Conservation (phyloP, 495 filamentous ascomycete genomes). For the Hypoxylon crocopeplum region DNA sequence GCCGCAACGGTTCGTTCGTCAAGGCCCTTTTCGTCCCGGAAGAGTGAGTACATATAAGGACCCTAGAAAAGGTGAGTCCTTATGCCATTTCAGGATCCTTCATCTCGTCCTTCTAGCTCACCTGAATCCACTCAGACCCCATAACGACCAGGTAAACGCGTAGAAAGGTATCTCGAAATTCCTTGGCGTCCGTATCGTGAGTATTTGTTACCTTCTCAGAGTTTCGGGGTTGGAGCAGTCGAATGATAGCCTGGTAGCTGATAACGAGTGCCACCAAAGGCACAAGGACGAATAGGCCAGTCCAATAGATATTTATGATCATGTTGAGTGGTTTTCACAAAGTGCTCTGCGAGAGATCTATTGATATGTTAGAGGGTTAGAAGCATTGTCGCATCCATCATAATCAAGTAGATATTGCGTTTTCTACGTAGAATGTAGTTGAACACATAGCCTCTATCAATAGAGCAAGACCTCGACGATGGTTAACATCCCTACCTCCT, state of each 20-base stretch:
- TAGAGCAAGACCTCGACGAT: too few relatives aligned
- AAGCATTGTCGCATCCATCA: too few relatives aligned
- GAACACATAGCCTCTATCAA: too few relatives aligned
- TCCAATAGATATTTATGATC: constrained; percentile 34
- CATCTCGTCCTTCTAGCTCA: constrained; percentile 15
- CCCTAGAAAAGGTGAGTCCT: constrained; percentile 33
- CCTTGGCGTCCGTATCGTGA: constrained; percentile 36
- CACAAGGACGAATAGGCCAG: constrained; percentile 24
- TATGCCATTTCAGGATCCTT: not conserved
- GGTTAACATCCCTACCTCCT: not conserved
- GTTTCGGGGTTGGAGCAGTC: constrained; percentile 6
- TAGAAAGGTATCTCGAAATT: constrained; percentile 49
- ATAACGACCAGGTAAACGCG: constrained; percentile 51
- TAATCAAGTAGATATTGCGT: too few relatives aligned
- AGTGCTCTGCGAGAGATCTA: not conserved
- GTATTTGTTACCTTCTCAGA: constrained; percentile 6
- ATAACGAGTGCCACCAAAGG: constrained; percentile 27
- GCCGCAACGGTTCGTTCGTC: constrained; percentile 50
- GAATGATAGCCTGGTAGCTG: constrained; percentile 14
- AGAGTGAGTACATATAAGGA: constrained; percentile 58
- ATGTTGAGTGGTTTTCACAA: constrained; percentile 5
- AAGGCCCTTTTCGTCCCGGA: constrained; percentile 53
- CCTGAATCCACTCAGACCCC: constrained; percentile 57
- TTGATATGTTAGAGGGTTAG: not conserved
- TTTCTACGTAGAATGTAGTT: too few relatives aligned